Evolutionary conservation across 2,329 filamentous ascomycete genomes (phyloP), one percentile per base, ranked within the genome.

Genomic region (Neoscytalidium dimidiatum): DNA sequence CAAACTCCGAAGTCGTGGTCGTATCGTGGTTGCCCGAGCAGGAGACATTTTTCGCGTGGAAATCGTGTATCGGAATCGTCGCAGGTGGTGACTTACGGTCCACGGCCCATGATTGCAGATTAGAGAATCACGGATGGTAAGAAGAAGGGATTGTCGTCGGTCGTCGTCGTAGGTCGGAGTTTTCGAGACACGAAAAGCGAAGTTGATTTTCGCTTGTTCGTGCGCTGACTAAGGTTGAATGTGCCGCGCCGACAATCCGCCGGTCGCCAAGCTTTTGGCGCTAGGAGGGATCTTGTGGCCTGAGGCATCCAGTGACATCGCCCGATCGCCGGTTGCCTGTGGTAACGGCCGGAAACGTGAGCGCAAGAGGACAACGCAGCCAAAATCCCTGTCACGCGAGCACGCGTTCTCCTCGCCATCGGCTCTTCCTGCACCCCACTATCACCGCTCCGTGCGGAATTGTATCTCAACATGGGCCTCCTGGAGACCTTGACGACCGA

Each of bases 91-190:
- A 84, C 83, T 83, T 77, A 85, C 82, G 84, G 86, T 86, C 87
- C 87, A 80, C 86, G 84, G 79, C 84, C 86, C 86, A 89, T 89
- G 76, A 79, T 88, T 74, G 75, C 80, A 78, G 76, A 69, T 62
- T 79, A 72, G 71, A 76, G 67, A 71, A 71, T 73, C 71, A 71
- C 73, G 74, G 73, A 73, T 73, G 69, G 73, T 69, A 60, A 65
- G 70, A 68, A 67, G 51, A 33, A 68, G 71, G 31, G 70, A 71
- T 72, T 68, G 71, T 75, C 71, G 72, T 60, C 56, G 56, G 56
- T 60, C 72, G 68, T 74, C 60, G 64, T 66, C 70, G 72, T 71
- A 43, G 61, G 69, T 68, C 66, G 65, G 70, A 66, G 67, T 67
- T 31, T 57, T 48, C 64, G 57, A 61, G 17, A 46, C 29, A 58